These are phyloP conservation scores for Candida qinlingensis DNA, from an alignment of 805 yeast species.

Conservation along the genomic window DNA sequence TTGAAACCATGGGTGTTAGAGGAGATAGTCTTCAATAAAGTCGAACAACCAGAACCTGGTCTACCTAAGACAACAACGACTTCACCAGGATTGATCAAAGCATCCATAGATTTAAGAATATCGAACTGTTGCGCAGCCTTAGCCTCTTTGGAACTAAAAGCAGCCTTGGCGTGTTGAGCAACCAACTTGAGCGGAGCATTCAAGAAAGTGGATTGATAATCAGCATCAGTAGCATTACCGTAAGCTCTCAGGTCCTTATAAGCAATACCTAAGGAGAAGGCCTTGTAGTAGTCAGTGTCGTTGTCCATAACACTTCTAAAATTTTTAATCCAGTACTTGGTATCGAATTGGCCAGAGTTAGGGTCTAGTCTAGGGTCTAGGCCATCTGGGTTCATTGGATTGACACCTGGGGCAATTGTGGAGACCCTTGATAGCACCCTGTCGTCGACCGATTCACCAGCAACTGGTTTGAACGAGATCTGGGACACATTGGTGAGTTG, in stretches of 20 bases:
- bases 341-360: conserved; percentile 44
- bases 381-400: conserved; percentile 27
- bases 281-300: conserved; percentile 58
- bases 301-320: conserved; percentile 44
- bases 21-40: conserved; percentile 52
- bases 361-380: conserved; percentile 53
- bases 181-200: conserved; percentile 33
- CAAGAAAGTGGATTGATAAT: conserved; percentile 57
- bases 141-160: conserved; percentile 15
- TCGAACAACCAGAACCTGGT: conserved; percentile 73
- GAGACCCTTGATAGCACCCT: conserved; percentile 15
- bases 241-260: conserved; percentile 56
- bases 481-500: conserved; percentile 27
- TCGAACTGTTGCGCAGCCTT: conserved; percentile 31
- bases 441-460: conserved; percentile 5
- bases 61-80: conserved; percentile 71
- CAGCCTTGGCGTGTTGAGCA: conserved; percentile 10
- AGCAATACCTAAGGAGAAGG: conserved; percentile 50
- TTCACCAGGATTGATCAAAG: conserved; percentile 56
- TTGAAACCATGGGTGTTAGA: conserved; percentile 53
- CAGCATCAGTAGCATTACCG: conserved; percentile 56
- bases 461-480: conserved; percentile 1
- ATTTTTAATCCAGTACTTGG: conserved; percentile 61
- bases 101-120: conserved; percentile 51
- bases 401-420: conserved; percentile 33